Percentiles rank a stretch among this genome's conserved stretches.
phyloP scores from a whole-genome alignment of 2,329 filamentous ascomycete genomes.

The Hymenoscyphus fraxineus region DNA sequence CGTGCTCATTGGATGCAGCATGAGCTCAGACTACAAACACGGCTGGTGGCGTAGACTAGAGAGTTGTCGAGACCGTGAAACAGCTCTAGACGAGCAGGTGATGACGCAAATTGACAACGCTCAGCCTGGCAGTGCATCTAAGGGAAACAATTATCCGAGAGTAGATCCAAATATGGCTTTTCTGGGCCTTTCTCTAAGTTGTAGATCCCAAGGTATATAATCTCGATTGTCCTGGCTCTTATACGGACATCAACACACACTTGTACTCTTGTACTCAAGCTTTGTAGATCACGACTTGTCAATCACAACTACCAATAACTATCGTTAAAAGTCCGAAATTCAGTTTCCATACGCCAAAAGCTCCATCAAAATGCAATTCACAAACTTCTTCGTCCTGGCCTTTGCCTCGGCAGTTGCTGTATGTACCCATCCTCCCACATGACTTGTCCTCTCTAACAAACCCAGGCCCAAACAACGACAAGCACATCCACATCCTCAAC shows the following conservation, averaged over 20 bases:
- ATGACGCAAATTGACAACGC: not conserved
- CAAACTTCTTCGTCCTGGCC: slow-evolving; percentile 28
- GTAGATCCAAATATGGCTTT: not conserved
- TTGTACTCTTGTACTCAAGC: not conserved
- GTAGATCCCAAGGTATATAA: not conserved
- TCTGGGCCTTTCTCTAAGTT: not conserved
- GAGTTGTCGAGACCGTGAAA: not conserved
- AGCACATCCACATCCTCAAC: slow-evolving; percentile 4
- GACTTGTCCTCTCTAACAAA: not conserved
- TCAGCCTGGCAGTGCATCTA: not conserved
- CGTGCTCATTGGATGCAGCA: not conserved
- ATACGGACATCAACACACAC: no score
- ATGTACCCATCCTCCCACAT: not conserved
- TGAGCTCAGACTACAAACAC: not conserved
- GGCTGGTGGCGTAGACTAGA: not conserved
- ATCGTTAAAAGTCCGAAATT: not conserved
- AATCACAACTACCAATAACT: not conserved
- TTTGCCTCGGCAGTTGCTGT: slow-evolving; percentile 26
- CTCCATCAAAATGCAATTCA: slow-evolving; percentile 31
- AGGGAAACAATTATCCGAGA: not conserved
- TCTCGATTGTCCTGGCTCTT: not conserved
- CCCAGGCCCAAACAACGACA: slow-evolving; percentile 17
- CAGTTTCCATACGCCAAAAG: not conserved
- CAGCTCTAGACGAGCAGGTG: not conserved
- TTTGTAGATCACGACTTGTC: not conserved